phyloP scores from a whole-genome alignment of 768 basidiomycete species.

The Russula griseocarnosa region DNA sequence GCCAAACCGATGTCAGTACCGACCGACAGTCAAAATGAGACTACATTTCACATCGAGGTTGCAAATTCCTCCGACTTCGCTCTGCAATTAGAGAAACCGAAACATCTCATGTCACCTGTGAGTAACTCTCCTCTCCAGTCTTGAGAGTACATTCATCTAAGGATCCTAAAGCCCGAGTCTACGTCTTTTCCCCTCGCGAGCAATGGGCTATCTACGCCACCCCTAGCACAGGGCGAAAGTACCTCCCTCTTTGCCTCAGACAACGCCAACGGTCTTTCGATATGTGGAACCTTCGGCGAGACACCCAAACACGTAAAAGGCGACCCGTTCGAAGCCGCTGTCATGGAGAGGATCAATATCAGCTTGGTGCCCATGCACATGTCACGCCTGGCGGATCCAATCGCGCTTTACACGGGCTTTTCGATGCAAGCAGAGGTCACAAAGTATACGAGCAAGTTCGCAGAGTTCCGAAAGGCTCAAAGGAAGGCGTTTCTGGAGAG shows the following conservation, averaged over 20 bases:
- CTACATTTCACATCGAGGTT: background rate
- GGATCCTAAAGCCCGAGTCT: background rate
- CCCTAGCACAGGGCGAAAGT: background rate
- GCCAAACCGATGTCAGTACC: background rate
- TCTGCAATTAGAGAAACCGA: background rate
- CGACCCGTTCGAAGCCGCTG: slow-evolving; percentile 17
- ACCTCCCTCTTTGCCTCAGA: background rate
- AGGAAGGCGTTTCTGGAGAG: slow-evolving; percentile 5
- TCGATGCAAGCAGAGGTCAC: slow-evolving; percentile 27
- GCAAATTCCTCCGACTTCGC: background rate
- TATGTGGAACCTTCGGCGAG: slow-evolving; percentile 9
- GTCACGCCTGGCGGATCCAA: slow-evolving; percentile 23
- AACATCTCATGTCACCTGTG: background rate
- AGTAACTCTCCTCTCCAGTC: background rate
- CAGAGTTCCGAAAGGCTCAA: slow-evolving; percentile 17
- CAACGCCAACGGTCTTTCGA: slow-evolving; percentile 9
- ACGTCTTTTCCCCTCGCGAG: background rate
- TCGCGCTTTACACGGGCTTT: slow-evolving; percentile 25
- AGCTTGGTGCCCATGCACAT: slow-evolving; percentile 19
- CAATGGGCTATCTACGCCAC: background rate
- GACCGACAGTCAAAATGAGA: background rate
- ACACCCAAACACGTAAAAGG: slow-evolving; percentile 14
- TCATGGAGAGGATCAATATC: slow-evolving; percentile 18
- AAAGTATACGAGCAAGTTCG: slow-evolving; percentile 10
- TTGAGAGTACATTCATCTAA: background rate